These are phyloP conservation scores for slime mould (Dictyostelium discoideum) DNA, from an alignment of 78 protist species.

Conservation along the genomic window DNA sequence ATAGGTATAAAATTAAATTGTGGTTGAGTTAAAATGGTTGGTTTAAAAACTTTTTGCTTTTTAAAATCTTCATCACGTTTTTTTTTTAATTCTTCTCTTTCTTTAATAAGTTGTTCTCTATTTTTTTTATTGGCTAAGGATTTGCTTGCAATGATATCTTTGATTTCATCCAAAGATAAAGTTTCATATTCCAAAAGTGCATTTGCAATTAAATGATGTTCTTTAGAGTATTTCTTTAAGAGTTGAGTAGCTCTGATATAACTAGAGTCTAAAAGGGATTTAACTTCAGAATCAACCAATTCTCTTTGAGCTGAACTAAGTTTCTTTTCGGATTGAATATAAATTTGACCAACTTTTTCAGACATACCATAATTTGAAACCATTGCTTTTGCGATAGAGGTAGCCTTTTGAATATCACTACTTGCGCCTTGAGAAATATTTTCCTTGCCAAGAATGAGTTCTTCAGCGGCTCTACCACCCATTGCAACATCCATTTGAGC, in stretches of 20 bases:
- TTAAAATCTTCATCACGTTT: slow-evolving; percentile 32
- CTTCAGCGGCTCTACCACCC: slow-evolving; percentile 97
- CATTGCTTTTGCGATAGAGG: slow-evolving; percentile 82
- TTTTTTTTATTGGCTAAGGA: slow-evolving; percentile 27
- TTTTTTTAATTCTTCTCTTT: slow-evolving; percentile 42
- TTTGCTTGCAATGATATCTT: slow-evolving; percentile 42
- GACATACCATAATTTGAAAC: slow-evolving; percentile 86
- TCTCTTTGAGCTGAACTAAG: slow-evolving; percentile 29
- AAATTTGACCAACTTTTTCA: slow-evolving; percentile 69
- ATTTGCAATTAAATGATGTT: slow-evolving; percentile 83
- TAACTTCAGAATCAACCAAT: slow-evolving; percentile 79
- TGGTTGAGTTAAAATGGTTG: background rate
- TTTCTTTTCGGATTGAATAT: slow-evolving; percentile 66
- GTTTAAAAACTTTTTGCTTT: background rate
- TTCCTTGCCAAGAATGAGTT: slow-evolving; percentile 88
- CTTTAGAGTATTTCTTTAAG: slow-evolving; percentile 53
- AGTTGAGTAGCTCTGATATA: slow-evolving; percentile 60
- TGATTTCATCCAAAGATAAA: slow-evolving; percentile 78
- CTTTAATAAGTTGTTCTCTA: slow-evolving; percentile 15
- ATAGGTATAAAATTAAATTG: background rate
- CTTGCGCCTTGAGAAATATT: slow-evolving; percentile 86
- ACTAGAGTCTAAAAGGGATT: slow-evolving; percentile 48
- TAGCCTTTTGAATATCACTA: slow-evolving; percentile 66
- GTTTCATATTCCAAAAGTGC: slow-evolving; percentile 90
- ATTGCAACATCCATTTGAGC: slow-evolving; percentile 90